Percentiles rank a stretch among this genome's conserved stretches.
Conservation (phyloP, 192 early-diverging fungal genomes). For the Backusella liffmaniae region DNA sequence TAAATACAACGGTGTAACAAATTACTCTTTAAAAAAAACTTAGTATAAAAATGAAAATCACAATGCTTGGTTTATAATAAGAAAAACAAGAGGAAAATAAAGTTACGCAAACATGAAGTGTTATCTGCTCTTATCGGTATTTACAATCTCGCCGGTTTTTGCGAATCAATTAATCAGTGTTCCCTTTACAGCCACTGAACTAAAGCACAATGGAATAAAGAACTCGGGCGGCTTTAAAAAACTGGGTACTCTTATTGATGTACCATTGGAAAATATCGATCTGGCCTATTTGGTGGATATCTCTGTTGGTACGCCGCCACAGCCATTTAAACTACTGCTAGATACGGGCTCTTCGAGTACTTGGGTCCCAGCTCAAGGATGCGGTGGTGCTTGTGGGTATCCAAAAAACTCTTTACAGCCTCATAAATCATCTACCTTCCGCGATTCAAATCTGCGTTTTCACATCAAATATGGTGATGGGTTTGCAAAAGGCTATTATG, state of each 20-base stretch:
- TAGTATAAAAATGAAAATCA: neutral
- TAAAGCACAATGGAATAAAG: neutral
- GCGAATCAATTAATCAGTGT: slow-evolving; percentile 3
- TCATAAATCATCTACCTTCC: slow-evolving; percentile 11
- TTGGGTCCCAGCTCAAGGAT: slow-evolving; percentile 28
- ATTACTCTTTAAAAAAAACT: neutral
- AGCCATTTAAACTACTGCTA: slow-evolving; percentile 33
- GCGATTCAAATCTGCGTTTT: slow-evolving; percentile 8
- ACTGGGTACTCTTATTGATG: neutral
- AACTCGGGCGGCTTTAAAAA: neutral
- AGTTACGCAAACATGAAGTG: neutral
- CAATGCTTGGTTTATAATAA: neutral
- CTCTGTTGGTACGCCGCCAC: slow-evolving; percentile 29
- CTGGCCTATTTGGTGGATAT: slow-evolving; percentile 26
- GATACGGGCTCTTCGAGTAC: slow-evolving; percentile 38
- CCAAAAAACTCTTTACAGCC: slow-evolving; percentile 14
- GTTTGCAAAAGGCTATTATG: slow-evolving; percentile 30
- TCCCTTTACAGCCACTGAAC: slow-evolving; percentile 9
- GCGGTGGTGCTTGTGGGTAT: slow-evolving; percentile 27
- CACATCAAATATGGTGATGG: slow-evolving; percentile 32
- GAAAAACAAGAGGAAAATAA: neutral
- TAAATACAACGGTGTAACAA: slow-evolving; percentile 4
- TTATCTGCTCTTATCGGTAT: neutral
- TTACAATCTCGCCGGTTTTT: neutral
- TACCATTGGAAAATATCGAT: slow-evolving; percentile 20